These are phyloP conservation scores for Pseudotsuga menziesii DNA, from an alignment of 75 land plant species.

Conservation along the genomic window DNA sequence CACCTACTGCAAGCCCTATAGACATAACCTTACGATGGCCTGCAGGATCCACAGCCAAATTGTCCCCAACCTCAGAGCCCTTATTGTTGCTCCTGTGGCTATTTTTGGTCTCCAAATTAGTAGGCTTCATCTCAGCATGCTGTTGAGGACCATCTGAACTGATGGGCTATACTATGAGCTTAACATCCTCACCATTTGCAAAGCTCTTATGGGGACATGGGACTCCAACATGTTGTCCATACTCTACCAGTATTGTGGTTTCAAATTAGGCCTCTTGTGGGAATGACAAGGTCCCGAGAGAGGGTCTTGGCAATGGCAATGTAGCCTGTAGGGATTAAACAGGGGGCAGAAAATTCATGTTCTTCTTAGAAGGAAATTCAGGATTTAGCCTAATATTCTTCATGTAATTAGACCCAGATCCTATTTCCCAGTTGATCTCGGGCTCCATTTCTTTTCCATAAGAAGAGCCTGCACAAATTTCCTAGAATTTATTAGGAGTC, in stretches of 20 bases:
- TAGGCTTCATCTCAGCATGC: background rate
- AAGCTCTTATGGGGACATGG: constrained; percentile 24
- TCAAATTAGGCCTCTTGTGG: constrained; percentile 88
- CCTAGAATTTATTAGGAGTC: constrained; percentile 16
- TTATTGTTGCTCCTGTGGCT: background rate
- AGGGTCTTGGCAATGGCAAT: constrained; percentile 80
- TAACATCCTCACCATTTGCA: constrained; percentile 43
- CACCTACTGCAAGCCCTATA: constrained; percentile 45
- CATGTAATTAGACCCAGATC: constrained; percentile 27
- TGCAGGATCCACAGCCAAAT: background rate
- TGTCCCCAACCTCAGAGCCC: constrained; percentile 1
- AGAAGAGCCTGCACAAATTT: constrained; percentile 22
- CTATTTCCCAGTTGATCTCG: constrained; percentile 32
- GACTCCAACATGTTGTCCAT: constrained; percentile 7
- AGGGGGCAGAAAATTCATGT: background rate
- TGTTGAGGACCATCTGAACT: constrained; percentile 15
- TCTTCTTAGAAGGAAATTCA: constrained; percentile 2
- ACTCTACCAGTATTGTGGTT: constrained; percentile 37
- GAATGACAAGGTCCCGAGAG: constrained; percentile 45
- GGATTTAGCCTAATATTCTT: constrained; percentile 45
- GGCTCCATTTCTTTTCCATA: constrained; percentile 14
- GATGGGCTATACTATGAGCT: constrained; percentile 15
- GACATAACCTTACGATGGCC: constrained; percentile 19
- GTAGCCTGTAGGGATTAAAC: constrained; percentile 27
- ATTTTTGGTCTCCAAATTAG: constrained; percentile 11